phyloP scores from a whole-genome alignment of 805 yeast species.

The Crinitomyces ghanaensis region DNA sequence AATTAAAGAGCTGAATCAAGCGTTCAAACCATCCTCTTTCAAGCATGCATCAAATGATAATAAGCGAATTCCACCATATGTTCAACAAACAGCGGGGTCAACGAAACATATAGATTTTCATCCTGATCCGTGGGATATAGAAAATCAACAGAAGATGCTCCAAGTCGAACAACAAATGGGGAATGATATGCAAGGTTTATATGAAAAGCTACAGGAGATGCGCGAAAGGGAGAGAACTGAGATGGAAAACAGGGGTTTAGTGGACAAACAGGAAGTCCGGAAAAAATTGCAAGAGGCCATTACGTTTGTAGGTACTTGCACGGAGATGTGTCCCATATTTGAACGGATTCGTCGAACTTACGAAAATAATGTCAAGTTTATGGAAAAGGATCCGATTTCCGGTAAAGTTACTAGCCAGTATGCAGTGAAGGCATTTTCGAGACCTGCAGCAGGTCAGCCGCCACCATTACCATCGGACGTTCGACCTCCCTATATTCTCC shows the following conservation, averaged over 20 bases:
- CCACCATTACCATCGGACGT: constrained; percentile 97
- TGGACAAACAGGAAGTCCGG: constrained; percentile 75
- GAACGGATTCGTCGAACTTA: constrained; percentile 81
- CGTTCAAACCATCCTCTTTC: too few relatives aligned
- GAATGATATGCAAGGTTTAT: constrained; percentile 56
- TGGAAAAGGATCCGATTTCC: constrained; percentile 57
- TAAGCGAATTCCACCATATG: constrained; percentile 7
- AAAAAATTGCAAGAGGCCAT: constrained; percentile 85
- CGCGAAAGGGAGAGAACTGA: constrained; percentile 61
- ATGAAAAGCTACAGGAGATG: constrained; percentile 57
- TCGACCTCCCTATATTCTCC: constrained; percentile 74
- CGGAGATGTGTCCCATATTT: constrained; percentile 89
- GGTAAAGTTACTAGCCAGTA: constrained; percentile 43
- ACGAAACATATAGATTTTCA: constrained; percentile 3
- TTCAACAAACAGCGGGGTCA: constrained; percentile 3
- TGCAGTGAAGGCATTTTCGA: constrained; percentile 84
- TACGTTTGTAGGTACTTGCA: constrained; percentile 74
- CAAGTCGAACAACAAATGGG: constrained; percentile 37
- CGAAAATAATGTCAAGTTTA: constrained; percentile 72
- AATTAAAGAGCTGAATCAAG: too few relatives aligned
- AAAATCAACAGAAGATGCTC: constrained; percentile 56
- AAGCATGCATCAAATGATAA: too few relatives aligned
- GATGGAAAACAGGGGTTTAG: constrained; percentile 74
- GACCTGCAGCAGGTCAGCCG: constrained; percentile 98
- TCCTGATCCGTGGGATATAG: constrained; percentile 52